phyloP scores from a whole-genome alignment of 1,139 yeast species.

The Blastobotrys illinoisensis region DNA sequence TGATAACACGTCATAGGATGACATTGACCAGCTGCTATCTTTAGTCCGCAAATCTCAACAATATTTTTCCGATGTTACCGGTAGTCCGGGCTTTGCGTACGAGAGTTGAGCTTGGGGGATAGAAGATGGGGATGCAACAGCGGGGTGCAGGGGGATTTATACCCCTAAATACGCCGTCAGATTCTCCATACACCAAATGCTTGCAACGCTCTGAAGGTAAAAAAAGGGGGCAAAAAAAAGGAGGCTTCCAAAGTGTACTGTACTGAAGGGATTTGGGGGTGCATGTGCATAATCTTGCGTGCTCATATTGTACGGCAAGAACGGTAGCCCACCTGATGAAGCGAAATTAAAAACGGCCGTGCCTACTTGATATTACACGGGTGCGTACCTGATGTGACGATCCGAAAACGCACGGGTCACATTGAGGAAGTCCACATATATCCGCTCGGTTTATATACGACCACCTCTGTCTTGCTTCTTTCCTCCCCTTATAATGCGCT shows the following conservation, averaged over 20 bases:
- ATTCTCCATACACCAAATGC: no score
- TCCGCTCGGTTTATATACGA: not conserved
- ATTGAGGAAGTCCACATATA: not conserved
- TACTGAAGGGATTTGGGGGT: not conserved
- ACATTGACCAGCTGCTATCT: not conserved
- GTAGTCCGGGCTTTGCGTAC: no score
- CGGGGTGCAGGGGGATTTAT: no score
- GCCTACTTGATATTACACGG: not conserved
- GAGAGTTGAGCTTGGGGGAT: no score
- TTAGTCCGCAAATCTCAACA: no score
- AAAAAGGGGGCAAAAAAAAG: no score
- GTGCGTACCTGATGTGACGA: not conserved
- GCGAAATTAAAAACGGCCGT: not conserved
- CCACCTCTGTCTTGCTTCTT: not conserved
- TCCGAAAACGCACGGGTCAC: not conserved
- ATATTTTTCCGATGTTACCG: no score
- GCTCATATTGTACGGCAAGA: not conserved
- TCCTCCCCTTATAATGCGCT: not conserved
- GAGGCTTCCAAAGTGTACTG: not conserved
- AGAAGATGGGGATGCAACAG: no score
- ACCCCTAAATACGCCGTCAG: no score
- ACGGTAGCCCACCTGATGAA: not conserved
- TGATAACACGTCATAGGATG: not conserved
- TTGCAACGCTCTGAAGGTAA: no score
- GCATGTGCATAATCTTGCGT: not conserved